These are phyloP conservation scores for Mycena sanguinolenta DNA, from an alignment of 768 basidiomycete species.

Conservation along the genomic window DNA sequence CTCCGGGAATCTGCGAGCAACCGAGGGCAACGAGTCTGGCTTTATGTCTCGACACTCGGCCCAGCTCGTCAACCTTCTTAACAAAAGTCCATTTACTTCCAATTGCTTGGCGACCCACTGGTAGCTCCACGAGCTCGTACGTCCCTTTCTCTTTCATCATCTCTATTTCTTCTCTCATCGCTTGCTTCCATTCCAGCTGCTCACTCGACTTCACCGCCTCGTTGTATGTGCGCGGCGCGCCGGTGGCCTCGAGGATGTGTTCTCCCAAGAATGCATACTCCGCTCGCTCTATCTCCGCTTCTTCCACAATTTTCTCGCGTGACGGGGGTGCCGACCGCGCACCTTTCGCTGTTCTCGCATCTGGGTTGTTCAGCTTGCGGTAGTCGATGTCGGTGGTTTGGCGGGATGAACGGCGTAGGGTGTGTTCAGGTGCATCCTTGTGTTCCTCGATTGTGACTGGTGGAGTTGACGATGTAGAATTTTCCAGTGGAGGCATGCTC, in stretches of 20 bases:
- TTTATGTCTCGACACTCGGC: constrained; percentile 21
- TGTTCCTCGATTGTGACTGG: background rate
- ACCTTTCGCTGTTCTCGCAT: constrained; percentile 16
- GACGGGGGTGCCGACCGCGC: too few relatives aligned
- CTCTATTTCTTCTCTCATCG: too few relatives aligned
- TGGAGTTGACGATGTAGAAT: constrained; percentile 7
- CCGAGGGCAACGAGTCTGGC: constrained; percentile 28
- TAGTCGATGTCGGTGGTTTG: constrained; percentile 7
- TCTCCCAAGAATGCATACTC: constrained; percentile 21
- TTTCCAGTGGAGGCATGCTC: background rate
- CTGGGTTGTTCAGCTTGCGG: too few relatives aligned
- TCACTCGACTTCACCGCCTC: too few relatives aligned
- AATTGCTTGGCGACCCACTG: too few relatives aligned
- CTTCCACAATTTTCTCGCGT: background rate
- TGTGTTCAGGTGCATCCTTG: too few relatives aligned
- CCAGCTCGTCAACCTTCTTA: constrained; percentile 22
- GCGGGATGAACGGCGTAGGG: constrained; percentile 12
- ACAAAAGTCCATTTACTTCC: too few relatives aligned
- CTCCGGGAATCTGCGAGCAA: constrained; percentile 27
- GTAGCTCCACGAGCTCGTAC: too few relatives aligned
- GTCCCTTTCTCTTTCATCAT: too few relatives aligned
- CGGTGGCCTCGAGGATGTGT: too few relatives aligned
- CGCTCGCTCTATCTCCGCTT: background rate
- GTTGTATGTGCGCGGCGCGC: too few relatives aligned
- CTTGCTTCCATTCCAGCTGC: too few relatives aligned